phyloP scores from a whole-genome alignment of 2,329 filamentous ascomycete species.

The Xenoacremonium recifei region DNA sequence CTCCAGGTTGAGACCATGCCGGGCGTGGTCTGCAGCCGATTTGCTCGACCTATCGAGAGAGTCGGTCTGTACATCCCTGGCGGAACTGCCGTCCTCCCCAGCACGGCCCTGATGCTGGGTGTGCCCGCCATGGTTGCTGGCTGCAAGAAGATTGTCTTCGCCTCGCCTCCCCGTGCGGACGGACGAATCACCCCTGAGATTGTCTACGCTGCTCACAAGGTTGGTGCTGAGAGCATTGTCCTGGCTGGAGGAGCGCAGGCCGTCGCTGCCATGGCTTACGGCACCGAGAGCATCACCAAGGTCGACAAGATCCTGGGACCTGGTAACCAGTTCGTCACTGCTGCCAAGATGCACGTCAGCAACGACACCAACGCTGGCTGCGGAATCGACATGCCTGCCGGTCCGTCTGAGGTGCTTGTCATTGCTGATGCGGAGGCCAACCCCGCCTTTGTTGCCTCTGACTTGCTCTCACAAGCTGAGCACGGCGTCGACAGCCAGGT shows the following conservation, averaged over 20 bases:
- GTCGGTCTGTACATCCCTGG: constrained; percentile 97
- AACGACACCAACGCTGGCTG: constrained; percentile 96
- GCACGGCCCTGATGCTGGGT: constrained; percentile 95
- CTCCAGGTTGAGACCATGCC: constrained; percentile 96
- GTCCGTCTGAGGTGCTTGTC: constrained; percentile 95
- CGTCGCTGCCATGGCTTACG: constrained; percentile 94
- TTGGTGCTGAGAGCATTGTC: constrained; percentile 93
- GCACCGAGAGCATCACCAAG: constrained; percentile 89
- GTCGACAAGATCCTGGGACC: constrained; percentile 98
- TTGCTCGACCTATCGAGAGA: constrained; percentile 86
- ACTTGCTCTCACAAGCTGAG: constrained; percentile 92
- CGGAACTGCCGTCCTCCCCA: constrained; percentile 94
- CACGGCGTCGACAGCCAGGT: constrained; percentile 97
- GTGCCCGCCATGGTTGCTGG: constrained; percentile 97
- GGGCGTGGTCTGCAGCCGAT: constrained; percentile 90
- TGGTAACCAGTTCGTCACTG: constrained; percentile 97
- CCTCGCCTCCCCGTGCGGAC: constrained; percentile 85
- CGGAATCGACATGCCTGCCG: constrained; percentile 97
- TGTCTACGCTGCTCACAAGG: constrained; percentile 95
- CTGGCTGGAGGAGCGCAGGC: constrained; percentile 94
- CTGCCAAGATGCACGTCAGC: constrained; percentile 96
- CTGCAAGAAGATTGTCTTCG: constrained; percentile 91
- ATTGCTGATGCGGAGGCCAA: constrained; percentile 86
- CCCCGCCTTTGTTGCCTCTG: constrained; percentile 92
- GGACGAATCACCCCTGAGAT: constrained; percentile 94